Percentiles rank a stretch among this genome's conserved stretches.
Conservation (phyloP, 768 basidiomycete species). For the Calvatia gigantea region DNA sequence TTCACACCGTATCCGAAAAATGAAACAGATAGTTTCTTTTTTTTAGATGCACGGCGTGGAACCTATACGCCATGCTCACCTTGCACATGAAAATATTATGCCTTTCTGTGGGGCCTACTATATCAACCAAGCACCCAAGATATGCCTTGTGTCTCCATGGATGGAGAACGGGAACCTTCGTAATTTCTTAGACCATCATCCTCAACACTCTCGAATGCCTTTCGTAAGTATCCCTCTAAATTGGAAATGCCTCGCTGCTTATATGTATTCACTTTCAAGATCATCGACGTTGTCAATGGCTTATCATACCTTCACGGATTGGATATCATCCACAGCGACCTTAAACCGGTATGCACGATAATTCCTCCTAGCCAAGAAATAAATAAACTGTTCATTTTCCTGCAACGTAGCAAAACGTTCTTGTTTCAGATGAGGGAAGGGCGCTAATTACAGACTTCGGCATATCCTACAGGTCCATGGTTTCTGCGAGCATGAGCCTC, state of each 20-base stretch:
- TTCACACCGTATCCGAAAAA: not conserved
- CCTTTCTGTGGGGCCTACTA: constrained; percentile 30
- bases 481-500: not conserved
- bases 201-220: constrained; percentile 7
- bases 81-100: constrained; percentile 32
- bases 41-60: constrained; percentile 16
- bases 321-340: not conserved
- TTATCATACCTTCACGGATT: not conserved
- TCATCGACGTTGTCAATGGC: not conserved
- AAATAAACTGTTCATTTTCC: not conserved
- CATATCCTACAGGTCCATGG: not conserved
- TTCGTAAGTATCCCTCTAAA: constrained; percentile 7
- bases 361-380: too few relatives aligned
- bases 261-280: not conserved
- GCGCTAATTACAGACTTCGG: not conserved
- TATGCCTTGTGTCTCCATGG: constrained; percentile 19
- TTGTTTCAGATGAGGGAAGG: not conserved
- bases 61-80: constrained; percentile 28
- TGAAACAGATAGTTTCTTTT: not conserved
- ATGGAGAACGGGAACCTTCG: constrained; percentile 17
- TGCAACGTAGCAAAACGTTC: not conserved
- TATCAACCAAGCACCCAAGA: not conserved
- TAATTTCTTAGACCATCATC: constrained; percentile 12
- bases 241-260: too few relatives aligned
- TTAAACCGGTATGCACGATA: not conserved